Base-by-base conservation (phyloP, 768 basidiomycete species). In the Leccinum pellstonianum region DNA sequence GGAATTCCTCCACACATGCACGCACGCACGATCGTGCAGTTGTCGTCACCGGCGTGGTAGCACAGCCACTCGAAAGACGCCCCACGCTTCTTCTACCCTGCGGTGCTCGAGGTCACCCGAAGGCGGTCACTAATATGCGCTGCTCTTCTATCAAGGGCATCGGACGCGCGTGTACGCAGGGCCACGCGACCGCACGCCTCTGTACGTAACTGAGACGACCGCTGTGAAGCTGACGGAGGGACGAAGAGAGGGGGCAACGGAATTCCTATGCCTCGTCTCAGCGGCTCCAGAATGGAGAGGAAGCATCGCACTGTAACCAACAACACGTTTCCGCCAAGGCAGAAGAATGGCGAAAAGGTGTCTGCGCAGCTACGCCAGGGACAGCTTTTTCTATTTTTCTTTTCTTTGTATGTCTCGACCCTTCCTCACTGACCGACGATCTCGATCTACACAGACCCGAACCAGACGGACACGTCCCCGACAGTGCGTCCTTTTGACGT, bases 241-340 rank as follows among this genome's bases (percentile, higher is more conserved):
- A 19, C 41, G n/a, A n/a, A 43, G 41, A 43, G 41, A 43, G n/a
- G 41, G 41, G 41, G n/a, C 35, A 1, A 37, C 43, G 23, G 23
- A 15, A 23, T 25, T 23, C 54, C 53, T 54, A 61, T 50, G 15
- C 31, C n/a, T 51, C 65, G 46, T 59, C 52, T 41, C 48, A 56
- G 38, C 52, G 51, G 21, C 57, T 52, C 29, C 17, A 14, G 64
- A 69, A 57, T 60, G 56, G 62, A 62, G 55, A 38, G 12, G 64
- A 63, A 60, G 61, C 63, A 21, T 49, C 6, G 11, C 21, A 52
- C 54, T 53, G 59, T 56, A 57, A 19, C 19, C 43, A 58, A 53
- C 57, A 63, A 69, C 68, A 70, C 69, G 69, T 70, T 70, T 46
- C 48, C 29, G 33, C 56, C 43, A 19, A 46, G 43, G 19, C 10